phyloP scores from a whole-genome alignment of 345 rosid genomes.

The Bruguiera sexangula region DNA sequence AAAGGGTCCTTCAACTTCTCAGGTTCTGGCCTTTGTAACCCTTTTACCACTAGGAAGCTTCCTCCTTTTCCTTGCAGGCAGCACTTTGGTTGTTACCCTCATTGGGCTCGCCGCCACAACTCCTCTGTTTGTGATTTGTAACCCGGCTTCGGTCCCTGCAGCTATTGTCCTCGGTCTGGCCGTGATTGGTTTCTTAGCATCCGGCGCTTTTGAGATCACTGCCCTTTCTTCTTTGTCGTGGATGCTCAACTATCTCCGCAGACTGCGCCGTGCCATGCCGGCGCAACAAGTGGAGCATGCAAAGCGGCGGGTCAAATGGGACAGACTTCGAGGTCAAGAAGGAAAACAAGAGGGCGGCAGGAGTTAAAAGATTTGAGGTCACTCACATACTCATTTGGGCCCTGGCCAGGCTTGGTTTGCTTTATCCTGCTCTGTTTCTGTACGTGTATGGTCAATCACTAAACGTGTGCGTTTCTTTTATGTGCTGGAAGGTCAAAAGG shows the following conservation, averaged over 20 bases:
- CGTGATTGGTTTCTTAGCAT: constrained; percentile 52
- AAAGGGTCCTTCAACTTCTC: constrained; percentile 30
- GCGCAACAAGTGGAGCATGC: constrained; percentile 52
- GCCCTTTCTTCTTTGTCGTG: constrained; percentile 62
- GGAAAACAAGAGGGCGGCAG: background rate
- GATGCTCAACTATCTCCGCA: constrained; percentile 39
- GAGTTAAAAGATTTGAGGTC: background rate
- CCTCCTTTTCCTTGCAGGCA: constrained; percentile 61
- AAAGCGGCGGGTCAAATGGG: constrained; percentile 52
- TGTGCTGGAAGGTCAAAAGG: too few species aligned
- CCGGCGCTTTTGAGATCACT: constrained; percentile 69
- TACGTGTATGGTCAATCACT: too few species aligned
- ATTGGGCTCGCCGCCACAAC: constrained; percentile 59
- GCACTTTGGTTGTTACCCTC: constrained; percentile 55
- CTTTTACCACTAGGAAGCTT: constrained; percentile 57
- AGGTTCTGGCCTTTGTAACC: constrained; percentile 50
- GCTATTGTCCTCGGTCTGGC: constrained; percentile 49
- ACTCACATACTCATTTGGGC: background rate
- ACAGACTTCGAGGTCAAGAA: constrained; percentile 26
- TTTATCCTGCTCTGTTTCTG: too few species aligned
- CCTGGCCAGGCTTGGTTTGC: too few species aligned
- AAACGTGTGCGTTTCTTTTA: too few species aligned
- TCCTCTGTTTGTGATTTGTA: constrained; percentile 63
- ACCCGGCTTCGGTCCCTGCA: constrained; percentile 80
- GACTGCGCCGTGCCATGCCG: constrained; percentile 21